Evolutionary conservation across 2,329 filamentous ascomycete species (phyloP).

Genomic region (Septoria petroselini): DNA sequence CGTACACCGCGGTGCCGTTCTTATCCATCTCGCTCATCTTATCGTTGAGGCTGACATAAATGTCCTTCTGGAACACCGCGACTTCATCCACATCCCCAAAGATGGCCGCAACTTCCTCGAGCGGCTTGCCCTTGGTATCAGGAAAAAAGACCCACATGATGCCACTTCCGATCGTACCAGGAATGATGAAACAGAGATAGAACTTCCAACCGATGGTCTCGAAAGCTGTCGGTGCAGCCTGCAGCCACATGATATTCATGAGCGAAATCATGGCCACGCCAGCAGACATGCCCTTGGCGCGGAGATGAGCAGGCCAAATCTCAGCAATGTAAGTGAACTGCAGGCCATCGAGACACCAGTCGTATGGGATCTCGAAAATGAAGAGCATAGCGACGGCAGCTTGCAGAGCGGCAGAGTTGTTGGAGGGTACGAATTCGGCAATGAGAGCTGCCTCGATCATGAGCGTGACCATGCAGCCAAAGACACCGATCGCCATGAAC

Average conservation of each 20-base stretch:
- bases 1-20: not conserved
- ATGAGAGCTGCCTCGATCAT: slow-evolving; percentile 23
- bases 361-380: slow-evolving; percentile 24
- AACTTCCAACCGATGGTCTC: slow-evolving; percentile 23
- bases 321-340: slow-evolving; percentile 27
- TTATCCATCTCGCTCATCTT: not conserved
- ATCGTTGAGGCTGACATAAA: slow-evolving; percentile 4
- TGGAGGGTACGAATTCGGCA: slow-evolving; percentile 17
- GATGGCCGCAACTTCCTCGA: slow-evolving; percentile 25
- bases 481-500: slow-evolving; percentile 24
- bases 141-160: slow-evolving; percentile 23
- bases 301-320: slow-evolving; percentile 25
- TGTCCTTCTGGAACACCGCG: slow-evolving; percentile 12
- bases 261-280: slow-evolving; percentile 27
- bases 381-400: slow-evolving; percentile 23
- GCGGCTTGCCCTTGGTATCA: slow-evolving; percentile 23
- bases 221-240: slow-evolving; percentile 21
- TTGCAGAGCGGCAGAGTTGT: slow-evolving; percentile 19
- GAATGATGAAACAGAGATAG: slow-evolving; percentile 24
- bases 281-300: slow-evolving; percentile 27
- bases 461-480: slow-evolving; percentile 25
- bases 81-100: slow-evolving; percentile 24
- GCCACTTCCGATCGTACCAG: slow-evolving; percentile 19
- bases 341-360: slow-evolving; percentile 23
- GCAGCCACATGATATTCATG: slow-evolving; percentile 31